These are phyloP conservation scores for Penicillium sp. DNA, from an alignment of 2,329 filamentous ascomycete species.

Conservation along the genomic window DNA sequence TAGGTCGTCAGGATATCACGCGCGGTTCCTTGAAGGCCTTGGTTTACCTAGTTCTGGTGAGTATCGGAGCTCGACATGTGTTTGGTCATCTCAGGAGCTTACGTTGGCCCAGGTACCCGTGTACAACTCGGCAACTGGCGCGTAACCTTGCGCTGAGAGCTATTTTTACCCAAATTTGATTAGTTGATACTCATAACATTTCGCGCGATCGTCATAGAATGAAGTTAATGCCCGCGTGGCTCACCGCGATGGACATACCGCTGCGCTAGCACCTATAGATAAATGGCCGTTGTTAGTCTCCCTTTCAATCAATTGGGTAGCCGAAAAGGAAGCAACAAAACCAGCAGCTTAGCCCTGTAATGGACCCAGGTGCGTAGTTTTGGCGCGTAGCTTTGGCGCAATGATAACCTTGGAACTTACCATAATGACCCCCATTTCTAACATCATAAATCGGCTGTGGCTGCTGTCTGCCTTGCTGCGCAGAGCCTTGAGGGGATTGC, in stretches of 20 bases:
- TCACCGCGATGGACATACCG: slow-evolving; percentile 52
- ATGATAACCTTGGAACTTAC: slow-evolving; percentile 47
- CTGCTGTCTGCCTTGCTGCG: slow-evolving; percentile 61
- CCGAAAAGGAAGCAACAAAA: neutral
- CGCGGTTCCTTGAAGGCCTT: slow-evolving; percentile 87
- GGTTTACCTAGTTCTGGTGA: slow-evolving; percentile 69
- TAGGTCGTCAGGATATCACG: slow-evolving; percentile 98
- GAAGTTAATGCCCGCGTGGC: neutral
- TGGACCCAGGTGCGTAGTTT: neutral
- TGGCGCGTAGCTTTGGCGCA: slow-evolving; percentile 3
- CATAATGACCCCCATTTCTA: slow-evolving; percentile 73
- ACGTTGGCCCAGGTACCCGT: slow-evolving; percentile 95
- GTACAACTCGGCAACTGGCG: slow-evolving; percentile 86
- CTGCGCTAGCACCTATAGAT: slow-evolving; percentile 62
- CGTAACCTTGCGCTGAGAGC: slow-evolving; percentile 84
- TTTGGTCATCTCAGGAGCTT: slow-evolving; percentile 35
- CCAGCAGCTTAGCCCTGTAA: neutral
- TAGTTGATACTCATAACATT: slow-evolving; percentile 4
- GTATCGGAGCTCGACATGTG: neutral
- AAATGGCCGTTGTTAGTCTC: slow-evolving; percentile 12
- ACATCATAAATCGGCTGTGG: slow-evolving; percentile 70
- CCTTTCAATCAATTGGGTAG: neutral
- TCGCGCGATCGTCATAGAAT: neutral
- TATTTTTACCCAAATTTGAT: slow-evolving; percentile 42
- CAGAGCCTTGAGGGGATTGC: slow-evolving; percentile 53